These are phyloP conservation scores for Penicilliopsis zonata DNA, from an alignment of 495 filamentous ascomycete species.

Conservation along the genomic window DNA sequence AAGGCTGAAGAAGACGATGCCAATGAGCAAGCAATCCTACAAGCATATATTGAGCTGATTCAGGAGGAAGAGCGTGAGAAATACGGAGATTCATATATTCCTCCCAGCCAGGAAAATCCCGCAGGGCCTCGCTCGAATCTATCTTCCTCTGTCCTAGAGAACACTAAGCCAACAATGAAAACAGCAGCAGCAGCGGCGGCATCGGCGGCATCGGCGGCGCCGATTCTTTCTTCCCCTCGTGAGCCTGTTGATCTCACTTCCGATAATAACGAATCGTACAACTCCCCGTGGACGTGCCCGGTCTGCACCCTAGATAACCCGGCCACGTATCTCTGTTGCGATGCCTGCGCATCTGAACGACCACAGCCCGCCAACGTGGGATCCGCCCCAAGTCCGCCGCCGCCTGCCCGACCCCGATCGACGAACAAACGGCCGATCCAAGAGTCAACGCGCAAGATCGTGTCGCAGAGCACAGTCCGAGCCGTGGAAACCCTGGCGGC, in stretches of 20 bases:
- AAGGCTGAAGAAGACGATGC: conserved; percentile 82
- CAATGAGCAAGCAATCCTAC: conserved; percentile 79
- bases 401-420: neutral
- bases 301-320: conserved; percentile 82
- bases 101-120: conserved; percentile 49
- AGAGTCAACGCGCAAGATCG: conserved; percentile 1
- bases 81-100: conserved; percentile 53
- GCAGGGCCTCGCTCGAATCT: conserved; percentile 32
- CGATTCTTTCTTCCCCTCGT: neutral
- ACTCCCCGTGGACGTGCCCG: conserved; percentile 56
- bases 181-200: conserved; percentile 1
- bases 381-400: neutral
- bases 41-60: conserved; percentile 78
- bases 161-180: conserved; percentile 10
- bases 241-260: conserved; percentile 7
- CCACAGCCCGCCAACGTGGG: conserved; percentile 23
- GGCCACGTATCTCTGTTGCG: conserved; percentile 54
- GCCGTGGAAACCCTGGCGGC: conserved; percentile 24
- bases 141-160: conserved; percentile 11
- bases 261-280: conserved; percentile 20
- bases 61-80: conserved; percentile 71
- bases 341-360: conserved; percentile 62
- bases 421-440: neutral
- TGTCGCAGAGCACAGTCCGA: conserved; percentile 25
- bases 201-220: conserved; percentile 2